Percentiles rank a stretch among this genome's conserved stretches.
Conservation (phyloP, 768 basidiomycete genomes). For the Calocybe indica region DNA sequence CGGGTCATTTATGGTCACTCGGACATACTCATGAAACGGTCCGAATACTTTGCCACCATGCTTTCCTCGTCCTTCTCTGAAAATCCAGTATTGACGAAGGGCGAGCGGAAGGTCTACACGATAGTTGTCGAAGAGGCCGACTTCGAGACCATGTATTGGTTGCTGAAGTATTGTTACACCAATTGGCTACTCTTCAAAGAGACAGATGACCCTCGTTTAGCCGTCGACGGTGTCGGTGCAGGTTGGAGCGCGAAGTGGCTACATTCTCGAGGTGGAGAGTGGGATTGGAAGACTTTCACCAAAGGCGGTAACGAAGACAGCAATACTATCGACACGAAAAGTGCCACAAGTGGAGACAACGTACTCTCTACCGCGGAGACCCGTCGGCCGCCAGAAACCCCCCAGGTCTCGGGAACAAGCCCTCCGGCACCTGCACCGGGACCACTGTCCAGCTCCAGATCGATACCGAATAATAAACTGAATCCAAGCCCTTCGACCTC, state of each 20-base stretch:
- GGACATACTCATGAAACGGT: conserved; percentile 66
- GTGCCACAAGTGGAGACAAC: conserved; percentile 42
- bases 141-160: conserved; percentile 74
- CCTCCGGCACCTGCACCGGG: conserved; percentile 12
- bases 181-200: conserved; percentile 71
- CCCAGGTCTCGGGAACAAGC: conserved; percentile 11
- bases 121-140: conserved; percentile 76
- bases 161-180: conserved; percentile 70
- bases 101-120: conserved; percentile 54
- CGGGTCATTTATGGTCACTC: conserved; percentile 74
- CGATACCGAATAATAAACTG: too few relatives aligned
- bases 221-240: conserved; percentile 62
- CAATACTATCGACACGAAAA: conserved; percentile 7
- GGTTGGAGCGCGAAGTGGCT: conserved; percentile 63
- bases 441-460: conserved; percentile 6
- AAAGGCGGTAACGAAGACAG: background rate
- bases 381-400: conserved; percentile 24
- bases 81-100: conserved; percentile 29
- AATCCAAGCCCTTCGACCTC: conserved; percentile 3
- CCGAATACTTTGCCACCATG: conserved; percentile 77
- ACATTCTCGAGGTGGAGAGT: conserved; percentile 43
- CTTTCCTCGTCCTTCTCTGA: conserved; percentile 69
- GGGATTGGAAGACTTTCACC: conserved; percentile 63
- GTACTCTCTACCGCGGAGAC: conserved; percentile 20
- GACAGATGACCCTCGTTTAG: conserved; percentile 59